Evolutionary conservation across 371 early-diverging fungal genomes (phyloP), one percentile per base, ranked within the genome.

Genomic region (Mortierella sp.): DNA sequence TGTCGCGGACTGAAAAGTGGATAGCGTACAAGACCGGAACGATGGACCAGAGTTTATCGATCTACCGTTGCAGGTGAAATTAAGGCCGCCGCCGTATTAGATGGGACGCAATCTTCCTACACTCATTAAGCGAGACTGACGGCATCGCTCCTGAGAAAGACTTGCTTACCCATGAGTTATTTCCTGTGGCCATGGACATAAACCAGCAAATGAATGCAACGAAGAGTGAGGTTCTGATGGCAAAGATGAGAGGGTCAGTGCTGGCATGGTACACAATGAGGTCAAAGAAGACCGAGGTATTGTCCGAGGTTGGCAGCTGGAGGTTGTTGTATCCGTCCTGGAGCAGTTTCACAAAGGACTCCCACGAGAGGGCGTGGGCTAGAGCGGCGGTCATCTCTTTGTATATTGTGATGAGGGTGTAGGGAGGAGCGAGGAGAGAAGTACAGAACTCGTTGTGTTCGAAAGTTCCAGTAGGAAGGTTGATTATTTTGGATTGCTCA

Each of bases 1-100:
- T 41, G 46, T 87, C 82, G 31, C 85, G 85, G 17, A 84, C 30
- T 6, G 84, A 53, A 56, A 83, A 93, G 58, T 88, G 85, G 70
- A 82, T 71, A 3, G 84, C 78, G 58, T 90, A 93, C 11, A 86
- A 15, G 4, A 70, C 60, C 11, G 96, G 96, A 28, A 87, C 56
- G 53, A 94, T 65, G 26, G 93, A 87, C 93, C 93, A 93, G 6
- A 90, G 75, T 9, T 82, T 82, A 70, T 93, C 93, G 63, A 84
- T 64, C 56, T 64, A 56, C 11, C 15, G 27, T 21, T 37, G 17
- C 6, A 0, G 6, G 55, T 19, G 28, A 26, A 39, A 17, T 21
- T 28, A 37, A 34, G 24, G 17, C 9, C 30, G 27, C 19, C 5
- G 17, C 7, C 7, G 43, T 0, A 17, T 31, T 23, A 17, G 32